Conservation (phyloP, 257 asterid species). For the Solanum clarkiae region DNA sequence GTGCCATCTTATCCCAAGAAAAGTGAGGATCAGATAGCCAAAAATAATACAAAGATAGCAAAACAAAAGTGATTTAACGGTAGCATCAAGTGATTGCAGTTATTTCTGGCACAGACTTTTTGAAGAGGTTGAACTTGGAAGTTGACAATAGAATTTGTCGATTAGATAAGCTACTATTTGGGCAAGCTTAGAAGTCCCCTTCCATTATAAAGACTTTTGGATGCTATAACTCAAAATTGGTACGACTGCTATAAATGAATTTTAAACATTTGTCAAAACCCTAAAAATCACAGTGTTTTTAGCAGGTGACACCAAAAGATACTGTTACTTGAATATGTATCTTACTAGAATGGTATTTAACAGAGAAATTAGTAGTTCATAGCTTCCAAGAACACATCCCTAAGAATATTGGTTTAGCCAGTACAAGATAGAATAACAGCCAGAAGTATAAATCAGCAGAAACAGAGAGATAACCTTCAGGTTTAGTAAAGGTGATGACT, state of each 20-base stretch:
- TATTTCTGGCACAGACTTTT: no score
- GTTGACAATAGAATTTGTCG: no score
- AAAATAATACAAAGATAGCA: no score
- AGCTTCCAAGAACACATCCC: background rate
- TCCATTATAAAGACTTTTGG: background rate
- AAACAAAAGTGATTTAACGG: no score
- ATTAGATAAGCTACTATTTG: background rate
- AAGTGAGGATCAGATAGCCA: no score
- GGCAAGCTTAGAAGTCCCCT: background rate
- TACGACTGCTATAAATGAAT: background rate
- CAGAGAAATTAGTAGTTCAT: background rate
- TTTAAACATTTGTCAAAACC: background rate
- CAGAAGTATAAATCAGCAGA: background rate
- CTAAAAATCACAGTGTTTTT: background rate
- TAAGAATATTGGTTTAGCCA: background rate
- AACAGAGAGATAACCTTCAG: constrained; percentile 50
- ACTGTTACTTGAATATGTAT: background rate
- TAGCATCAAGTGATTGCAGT: no score
- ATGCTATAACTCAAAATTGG: background rate
- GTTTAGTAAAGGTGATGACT: constrained; percentile 72
- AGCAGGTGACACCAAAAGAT: background rate
- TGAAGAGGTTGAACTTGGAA: no score
- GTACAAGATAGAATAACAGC: background rate
- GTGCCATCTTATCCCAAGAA: no score
- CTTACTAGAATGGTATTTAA: background rate